Evolutionary conservation across 495 filamentous ascomycete species (phyloP), one percentile per base, ranked within the genome.

Genomic region (Sabuloglossum arenarium): DNA sequence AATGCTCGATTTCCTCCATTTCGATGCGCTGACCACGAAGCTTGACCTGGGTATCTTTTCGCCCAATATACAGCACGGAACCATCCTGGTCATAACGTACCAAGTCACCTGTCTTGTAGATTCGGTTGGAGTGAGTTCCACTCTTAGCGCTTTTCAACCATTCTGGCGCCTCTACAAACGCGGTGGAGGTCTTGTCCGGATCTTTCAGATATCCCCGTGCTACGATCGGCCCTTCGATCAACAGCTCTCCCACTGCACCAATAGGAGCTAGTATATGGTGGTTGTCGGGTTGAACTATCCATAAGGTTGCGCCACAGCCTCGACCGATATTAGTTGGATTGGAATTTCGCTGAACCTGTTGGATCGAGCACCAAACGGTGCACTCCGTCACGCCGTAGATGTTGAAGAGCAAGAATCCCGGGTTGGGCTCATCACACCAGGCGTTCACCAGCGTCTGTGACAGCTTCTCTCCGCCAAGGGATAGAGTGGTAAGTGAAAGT

Each of bases 241-340:
- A 61, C 23, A 77, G 59, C 59, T 78, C 75, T 4, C 73, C 74
- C 14, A 71, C 63, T 0, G 63, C 61, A 9, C 74, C 75, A 25
- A 61, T 56, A 29, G 63, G 62, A 23, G 55, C 34, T 14, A 60
- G 14, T 29, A 29, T 14, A 52, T 29, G 12, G 28, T 52, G 47
- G 23, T 52, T 39, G 34, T 16, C 8, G 8, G 34, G 34, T 8
- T 39, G 8, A 8, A 39, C 34, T 16, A 39, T 8, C 34, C 34
- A 39, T 8, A 8, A 39, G 8, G 8, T 8, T 16, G 8, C 34
- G 34, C 34, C 34, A 16, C 8, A 8, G 8, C 8, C 34, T 8
- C 34, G 16, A 39, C 34, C 34, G 34, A 39, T 39, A 39, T 39
- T 39, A 8, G 8, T 39, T 16, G 34, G 34, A 16, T 39, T 16